Evolutionary conservation across 148 eudicot species (phyloP).

Genomic region (Diospyros kaki): DNA sequence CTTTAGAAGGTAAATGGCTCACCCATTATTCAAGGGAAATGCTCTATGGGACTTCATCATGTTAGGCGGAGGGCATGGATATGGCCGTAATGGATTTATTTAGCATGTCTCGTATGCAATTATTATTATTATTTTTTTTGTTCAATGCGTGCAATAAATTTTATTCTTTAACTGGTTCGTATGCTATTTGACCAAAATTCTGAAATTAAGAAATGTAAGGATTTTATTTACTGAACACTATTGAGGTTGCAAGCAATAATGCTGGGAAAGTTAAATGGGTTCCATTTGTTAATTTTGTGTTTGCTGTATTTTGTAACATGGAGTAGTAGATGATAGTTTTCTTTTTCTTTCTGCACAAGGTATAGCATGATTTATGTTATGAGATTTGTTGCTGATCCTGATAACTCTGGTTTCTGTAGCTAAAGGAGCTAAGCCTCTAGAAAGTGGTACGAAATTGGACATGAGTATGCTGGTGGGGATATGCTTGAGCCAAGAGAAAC

Average conservation of each 20-base stretch:
- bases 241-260: not conserved
- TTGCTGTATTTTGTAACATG: not conserved
- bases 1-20: slow-evolving; percentile 1
- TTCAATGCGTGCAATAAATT: not conserved
- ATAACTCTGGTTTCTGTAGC: slow-evolving; percentile 16
- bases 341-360: not conserved
- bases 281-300: not conserved
- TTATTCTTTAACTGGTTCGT: not conserved
- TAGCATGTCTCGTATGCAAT: not conserved
- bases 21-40: not conserved
- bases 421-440: slow-evolving; percentile 23
- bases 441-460: slow-evolving; percentile 40
- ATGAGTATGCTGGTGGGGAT: slow-evolving; percentile 82
- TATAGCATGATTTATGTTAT: not conserved
- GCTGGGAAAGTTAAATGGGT: not conserved
- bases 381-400: not conserved
- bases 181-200: not conserved
- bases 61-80: not conserved
- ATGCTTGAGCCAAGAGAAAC: slow-evolving; percentile 96
- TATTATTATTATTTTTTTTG: no score
- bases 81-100: not conserved
- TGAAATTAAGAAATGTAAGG: not conserved
- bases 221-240: not conserved
- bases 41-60: not conserved
- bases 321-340: not conserved